These are phyloP conservation scores for Moniliophthora roreri DNA, from an alignment of 1,284 basidiomycete genomes.

Conservation along the genomic window DNA sequence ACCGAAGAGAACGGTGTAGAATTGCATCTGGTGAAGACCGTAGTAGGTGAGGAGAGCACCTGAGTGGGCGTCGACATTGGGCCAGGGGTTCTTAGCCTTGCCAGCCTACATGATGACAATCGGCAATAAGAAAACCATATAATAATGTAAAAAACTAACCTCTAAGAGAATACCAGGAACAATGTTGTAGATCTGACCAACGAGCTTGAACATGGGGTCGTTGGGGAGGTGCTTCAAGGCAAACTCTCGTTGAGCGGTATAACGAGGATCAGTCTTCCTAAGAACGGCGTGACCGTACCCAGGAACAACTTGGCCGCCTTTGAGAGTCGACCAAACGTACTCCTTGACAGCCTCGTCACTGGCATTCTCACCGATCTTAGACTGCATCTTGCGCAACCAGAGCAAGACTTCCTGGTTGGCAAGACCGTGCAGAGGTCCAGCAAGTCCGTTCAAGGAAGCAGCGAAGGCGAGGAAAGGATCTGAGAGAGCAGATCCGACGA, in stretches of 20 bases:
- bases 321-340: slow-evolving; percentile 93
- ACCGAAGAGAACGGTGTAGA: slow-evolving; percentile 97
- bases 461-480: slow-evolving; percentile 97
- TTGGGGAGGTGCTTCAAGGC: slow-evolving; percentile 87
- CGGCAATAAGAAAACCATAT: not conserved
- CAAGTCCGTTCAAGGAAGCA: slow-evolving; percentile 94
- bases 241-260: slow-evolving; percentile 94
- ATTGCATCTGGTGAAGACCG: slow-evolving; percentile 87
- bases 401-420: slow-evolving; percentile 95
- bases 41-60: slow-evolving; percentile 93
- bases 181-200: slow-evolving; percentile 90
- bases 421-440: slow-evolving; percentile 95
- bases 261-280: slow-evolving; percentile 96
- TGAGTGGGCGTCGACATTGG: slow-evolving; percentile 97
- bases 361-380: slow-evolving; percentile 79
- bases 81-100: slow-evolving; percentile 93
- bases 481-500: slow-evolving; percentile 96
- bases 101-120: slow-evolving; percentile 58
- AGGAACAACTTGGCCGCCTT: slow-evolving; percentile 89
- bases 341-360: slow-evolving; percentile 86
- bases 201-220: slow-evolving; percentile 91
- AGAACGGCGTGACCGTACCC: slow-evolving; percentile 97
- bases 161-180: slow-evolving; percentile 92
- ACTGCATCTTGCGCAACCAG: slow-evolving; percentile 90
- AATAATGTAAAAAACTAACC: slow-evolving; percentile 33